Evolutionary conservation across 441 rosid species (phyloP), one percentile per base, ranked within the genome.

Genomic region (Viola pubescens): DNA sequence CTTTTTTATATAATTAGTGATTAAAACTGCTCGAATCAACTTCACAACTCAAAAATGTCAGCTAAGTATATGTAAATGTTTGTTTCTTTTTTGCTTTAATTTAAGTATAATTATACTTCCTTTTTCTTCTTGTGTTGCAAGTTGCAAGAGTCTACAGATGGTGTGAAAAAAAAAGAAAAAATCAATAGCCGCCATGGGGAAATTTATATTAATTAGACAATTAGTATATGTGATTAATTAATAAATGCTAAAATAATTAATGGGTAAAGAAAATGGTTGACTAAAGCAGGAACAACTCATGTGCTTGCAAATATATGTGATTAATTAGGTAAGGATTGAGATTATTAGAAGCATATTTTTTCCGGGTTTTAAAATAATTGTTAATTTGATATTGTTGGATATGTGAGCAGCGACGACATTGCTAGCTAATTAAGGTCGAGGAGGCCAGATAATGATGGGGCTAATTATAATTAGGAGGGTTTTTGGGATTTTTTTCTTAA

Each of bases 201-300:
- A 48, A 41, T 19, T 43, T 55, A 60, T 16, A 26, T 2, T 26
- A 26, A 26, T 26, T 26, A 26, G 34, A 26, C 34, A 26, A 26
- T 26, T 26, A 59, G 13, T 44, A 60, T 47, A 48, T 54, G 53
- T 52, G 58, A 45, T 58, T 58, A n/a, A 65, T 65, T 52, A 52
- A 43, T 6, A 5, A 60, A 13, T 3, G 1, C 58, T 54, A 19
- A 39, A 16, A 16, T 16, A 26, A 26, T 38, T 14, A 58, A 53
- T 50, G 34, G 34, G 66, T 16, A 64, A 71, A 54, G 65, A 60
- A 48, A 65, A 68, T 40, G 66, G 83, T 74, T 77, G 80, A 78
- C 82, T 7, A 26, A 26, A 42, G 48, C 58, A 62, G 71, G 65
- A 74, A 80, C 82, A 75, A 70, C 68, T 61, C 87, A 77, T 74